Base-by-base conservation (phyloP, 306 rosid genomes). In the Abrus pulchellus region DNA sequence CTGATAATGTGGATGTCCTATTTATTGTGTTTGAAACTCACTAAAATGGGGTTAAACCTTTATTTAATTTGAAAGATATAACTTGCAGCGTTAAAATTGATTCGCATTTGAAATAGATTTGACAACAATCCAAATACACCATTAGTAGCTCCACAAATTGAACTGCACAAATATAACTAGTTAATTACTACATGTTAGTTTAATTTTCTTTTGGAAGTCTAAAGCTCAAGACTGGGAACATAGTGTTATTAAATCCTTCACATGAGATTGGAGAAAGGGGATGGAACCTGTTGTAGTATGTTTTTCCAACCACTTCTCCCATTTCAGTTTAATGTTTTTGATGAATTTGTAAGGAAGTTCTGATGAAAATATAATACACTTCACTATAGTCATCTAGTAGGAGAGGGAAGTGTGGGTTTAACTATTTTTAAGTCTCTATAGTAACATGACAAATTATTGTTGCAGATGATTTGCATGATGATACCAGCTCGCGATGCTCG, bases 401-500 rank as follows among this genome's bases (percentile, higher is more conserved):
- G 66, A 55, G 13, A 34, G 29, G 1, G 43, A 29, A 66, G 30
- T 44, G 68, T n/a, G 38, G 47, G 10, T 55, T 64, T 64, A 44
- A 57, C 41, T 52, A 44, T 82, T 74, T 63, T 79, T 62, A 45
- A 20, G 55, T 83, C 38, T 56, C 74, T 20, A 49, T 69, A 32
- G 74, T 78, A 77, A 83, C 74, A 55, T 80, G 68, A 65, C 65
- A 53, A 74, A 53, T 61, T 60, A 77, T 76, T 78, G 45, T 62
- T 88, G 91, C 94, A 94, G 97, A 94, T 86, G 93, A 92, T 75
- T 78, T 82, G 27, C 84, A 75, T 67, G 97, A 94, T 75, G 97
- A 92, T 68, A 81, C 85, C 77, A 89, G 97, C 77, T 90, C 98
- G 47, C 82, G 84, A 55, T 84, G 96, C 82, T 92, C 98, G 14